Percentiles rank a stretch among this genome's conserved stretches.
Evolutionary conservation across 805 yeast genomes (phyloP).

Genomic region (Suhomyces pyralidae): DNA sequence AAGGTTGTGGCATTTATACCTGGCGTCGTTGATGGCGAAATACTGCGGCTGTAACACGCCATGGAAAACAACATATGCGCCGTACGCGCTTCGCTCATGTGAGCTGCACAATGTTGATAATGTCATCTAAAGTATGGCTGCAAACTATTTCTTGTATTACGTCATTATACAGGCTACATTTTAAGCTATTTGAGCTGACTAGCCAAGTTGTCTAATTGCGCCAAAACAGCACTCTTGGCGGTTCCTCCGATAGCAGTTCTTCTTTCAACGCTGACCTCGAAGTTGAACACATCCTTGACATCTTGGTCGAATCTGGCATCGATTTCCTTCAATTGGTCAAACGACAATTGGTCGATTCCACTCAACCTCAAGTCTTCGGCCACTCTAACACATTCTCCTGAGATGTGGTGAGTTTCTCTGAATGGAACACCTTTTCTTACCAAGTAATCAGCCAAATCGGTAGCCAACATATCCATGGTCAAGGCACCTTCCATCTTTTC

Average conservation of each 20-base stretch:
- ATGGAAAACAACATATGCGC: not conserved
- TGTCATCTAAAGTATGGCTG: not conserved
- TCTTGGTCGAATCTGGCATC: constrained; percentile 80
- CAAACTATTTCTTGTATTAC: not conserved
- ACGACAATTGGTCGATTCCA: constrained; percentile 81
- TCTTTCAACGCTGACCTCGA: constrained; percentile 93
- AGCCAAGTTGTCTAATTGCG: constrained; percentile 54
- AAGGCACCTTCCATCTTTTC: constrained; percentile 81
- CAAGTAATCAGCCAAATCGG: constrained; percentile 95
- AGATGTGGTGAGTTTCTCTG: constrained; percentile 98
- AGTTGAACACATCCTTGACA: constrained; percentile 81
- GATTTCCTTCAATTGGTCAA: constrained; percentile 75
- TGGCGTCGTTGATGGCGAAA: not conserved
- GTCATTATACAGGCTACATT: not conserved
- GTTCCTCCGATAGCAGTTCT: constrained; percentile 97
- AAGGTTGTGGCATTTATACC: not conserved
- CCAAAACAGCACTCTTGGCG: constrained; percentile 81
- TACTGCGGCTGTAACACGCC: not conserved
- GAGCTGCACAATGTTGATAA: not conserved
- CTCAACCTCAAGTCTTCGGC: constrained; percentile 77
- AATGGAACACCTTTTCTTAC: constrained; percentile 98
- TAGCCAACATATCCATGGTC: constrained; percentile 98
- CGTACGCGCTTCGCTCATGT: not conserved
- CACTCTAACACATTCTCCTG: constrained; percentile 92
- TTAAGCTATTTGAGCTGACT: not conserved